Conservation (phyloP, 352 stramenopile species). For the Thraustochytrium sp. region DNA sequence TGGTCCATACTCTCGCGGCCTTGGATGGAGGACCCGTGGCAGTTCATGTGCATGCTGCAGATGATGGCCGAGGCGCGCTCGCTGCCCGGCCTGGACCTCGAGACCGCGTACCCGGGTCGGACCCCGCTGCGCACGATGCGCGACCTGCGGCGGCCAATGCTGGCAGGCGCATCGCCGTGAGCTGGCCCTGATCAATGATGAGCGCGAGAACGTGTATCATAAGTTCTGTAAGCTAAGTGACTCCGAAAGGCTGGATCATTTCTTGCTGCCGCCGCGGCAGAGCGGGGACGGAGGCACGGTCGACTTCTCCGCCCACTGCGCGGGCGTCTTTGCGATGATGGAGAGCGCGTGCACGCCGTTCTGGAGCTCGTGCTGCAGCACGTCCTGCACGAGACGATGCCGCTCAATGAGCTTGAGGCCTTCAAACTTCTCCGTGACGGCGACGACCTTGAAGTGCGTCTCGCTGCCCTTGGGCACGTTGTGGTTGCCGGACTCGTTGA, state of each 20-base stretch:
- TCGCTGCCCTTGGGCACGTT: conserved; percentile 85
- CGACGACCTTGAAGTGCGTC: conserved; percentile 93
- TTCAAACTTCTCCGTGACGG: conserved; percentile 80
- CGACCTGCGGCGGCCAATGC: not conserved
- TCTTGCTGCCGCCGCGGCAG: conserved; percentile 27
- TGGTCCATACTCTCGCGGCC: not conserved
- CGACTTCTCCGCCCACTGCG: conserved; percentile 65
- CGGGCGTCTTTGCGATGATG: conserved; percentile 86
- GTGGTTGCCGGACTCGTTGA: conserved; percentile 91
- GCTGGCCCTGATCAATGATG: not conserved
- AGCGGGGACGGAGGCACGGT: not conserved
- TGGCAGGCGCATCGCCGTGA: not conserved
- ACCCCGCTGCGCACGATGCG: not conserved
- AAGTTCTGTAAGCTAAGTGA: not conserved
- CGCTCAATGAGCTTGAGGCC: conserved; percentile 72
- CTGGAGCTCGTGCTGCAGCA: conserved; percentile 73
- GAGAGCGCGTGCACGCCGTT: conserved; percentile 83
- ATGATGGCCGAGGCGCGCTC: not conserved
- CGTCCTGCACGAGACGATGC: conserved; percentile 81
- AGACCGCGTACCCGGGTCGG: not conserved
- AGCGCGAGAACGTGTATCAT: not conserved
- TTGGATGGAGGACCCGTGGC: conserved; percentile 8
- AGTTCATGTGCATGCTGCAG: conserved; percentile 2
- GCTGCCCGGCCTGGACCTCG: not conserved
- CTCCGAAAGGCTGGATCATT: not conserved